Conservation (phyloP, 345 rosid genomes). For the Eutrema yunnanense region DNA sequence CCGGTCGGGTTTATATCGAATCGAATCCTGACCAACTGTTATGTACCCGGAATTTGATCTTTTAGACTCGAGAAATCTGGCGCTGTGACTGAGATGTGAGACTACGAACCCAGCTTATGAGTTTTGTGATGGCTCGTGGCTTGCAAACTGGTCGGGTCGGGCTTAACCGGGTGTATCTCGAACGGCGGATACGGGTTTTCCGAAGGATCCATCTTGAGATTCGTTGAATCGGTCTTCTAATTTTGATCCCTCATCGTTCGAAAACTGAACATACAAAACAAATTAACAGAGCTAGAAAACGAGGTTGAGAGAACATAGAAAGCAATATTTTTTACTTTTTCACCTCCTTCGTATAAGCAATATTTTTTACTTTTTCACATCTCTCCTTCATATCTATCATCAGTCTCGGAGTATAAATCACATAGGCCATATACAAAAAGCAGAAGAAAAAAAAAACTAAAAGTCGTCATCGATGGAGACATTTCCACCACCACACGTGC, state of each 20-base stretch:
- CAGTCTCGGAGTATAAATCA: no score
- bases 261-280: not conserved
- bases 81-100: constrained; percentile 38
- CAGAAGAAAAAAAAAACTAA: no score
- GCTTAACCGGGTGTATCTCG: constrained; percentile 20
- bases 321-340: no score
- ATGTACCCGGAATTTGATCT: constrained; percentile 41
- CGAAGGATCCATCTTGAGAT: constrained; percentile 48
- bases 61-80: constrained; percentile 38
- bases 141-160: constrained; percentile 9
- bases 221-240: constrained; percentile 46
- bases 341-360: no score
- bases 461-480: no score
- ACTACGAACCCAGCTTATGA: constrained; percentile 60
- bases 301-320: no score
- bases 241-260: constrained; percentile 43
- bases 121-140: constrained; percentile 41
- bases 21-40: constrained; percentile 31
- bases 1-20: constrained; percentile 25
- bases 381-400: no score
- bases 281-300: not conserved
- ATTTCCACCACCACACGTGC: no score
- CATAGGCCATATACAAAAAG: no score
- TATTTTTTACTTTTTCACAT: no score
- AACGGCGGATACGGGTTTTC: constrained; percentile 1